Percentiles rank a stretch among this genome's conserved stretches.
Evolutionary conservation across 345 rosid species (phyloP).

Genomic region (Mallotus nudiflorus): DNA sequence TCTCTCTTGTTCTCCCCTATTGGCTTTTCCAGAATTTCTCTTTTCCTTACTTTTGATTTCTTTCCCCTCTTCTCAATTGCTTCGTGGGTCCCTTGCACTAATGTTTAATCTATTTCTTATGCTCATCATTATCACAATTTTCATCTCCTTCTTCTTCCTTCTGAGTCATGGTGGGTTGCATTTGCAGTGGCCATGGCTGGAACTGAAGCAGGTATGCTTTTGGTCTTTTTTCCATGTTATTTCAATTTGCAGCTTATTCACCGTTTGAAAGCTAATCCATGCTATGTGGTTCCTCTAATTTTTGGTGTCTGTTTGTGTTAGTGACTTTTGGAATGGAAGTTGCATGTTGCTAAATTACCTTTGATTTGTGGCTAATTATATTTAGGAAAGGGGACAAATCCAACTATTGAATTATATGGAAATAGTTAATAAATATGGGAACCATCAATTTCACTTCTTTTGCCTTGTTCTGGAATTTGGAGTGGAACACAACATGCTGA

Average conservation of each 20-base stretch:
- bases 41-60: background rate
- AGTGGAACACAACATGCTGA: background rate
- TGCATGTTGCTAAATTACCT: background rate
- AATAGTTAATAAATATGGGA: too few relatives aligned
- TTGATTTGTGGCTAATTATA: background rate
- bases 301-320: background rate
- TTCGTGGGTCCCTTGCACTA: conserved; percentile 65
- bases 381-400: background rate
- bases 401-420: background rate
- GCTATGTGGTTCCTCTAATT: background rate
- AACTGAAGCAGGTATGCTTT: conserved; percentile 33
- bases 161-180: conserved; percentile 20
- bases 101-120: conserved; percentile 30
- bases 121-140: conserved; percentile 25
- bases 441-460: background rate
- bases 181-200: conserved; percentile 38
- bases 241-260: background rate
- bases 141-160: conserved; percentile 29
- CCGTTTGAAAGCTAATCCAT: background rate
- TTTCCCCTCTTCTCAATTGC: conserved; percentile 37
- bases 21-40: conserved; percentile 9
- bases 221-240: conserved; percentile 8
- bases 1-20: conserved; percentile 31
- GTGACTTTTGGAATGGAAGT: background rate
- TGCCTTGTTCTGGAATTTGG: background rate